Base-by-base conservation (phyloP, 1,284 basidiomycete genomes). In the Sporisorium sorghi region DNA sequence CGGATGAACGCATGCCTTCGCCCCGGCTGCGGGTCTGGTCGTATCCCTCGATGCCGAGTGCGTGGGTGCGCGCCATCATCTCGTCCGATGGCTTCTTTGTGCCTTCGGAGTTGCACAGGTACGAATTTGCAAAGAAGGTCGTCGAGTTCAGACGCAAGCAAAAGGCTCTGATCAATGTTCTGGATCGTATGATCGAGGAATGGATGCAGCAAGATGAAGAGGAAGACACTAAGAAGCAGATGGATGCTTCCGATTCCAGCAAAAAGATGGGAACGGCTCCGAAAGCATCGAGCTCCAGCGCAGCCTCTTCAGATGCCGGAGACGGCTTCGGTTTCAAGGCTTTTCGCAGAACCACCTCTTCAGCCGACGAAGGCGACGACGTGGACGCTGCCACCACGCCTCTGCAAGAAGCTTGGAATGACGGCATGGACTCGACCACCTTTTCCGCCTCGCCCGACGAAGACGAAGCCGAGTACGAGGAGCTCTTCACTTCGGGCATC, bases 81-180 rank as follows among this genome's bases (percentile, higher is more conserved):
- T 90, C 90, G 2, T 90, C 91, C 0, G 92, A 97, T 81, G 88
- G 89, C 14, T 88, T 96, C 55, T 97, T 94, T 81, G 89, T 95
- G 39, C 88, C 86, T 60, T 89, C 89, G 21, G 94, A 97, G 84
- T 88, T 89, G 73, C 91, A 92, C 73, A 86, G 94, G 65, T 97
- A 94, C 83, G 88, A 90, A 42, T 87, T 94, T 83, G 92, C 93
- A 2, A 88, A 89, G 51, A 85, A 89, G 10, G 88, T 94, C 0
- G 89, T 94, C 0, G 92, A 94, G 79, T 84, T 95, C 57, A 86
- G 91, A 52, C 86, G 91, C 68, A 85, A 66, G 19, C 84, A 85
- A 11, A 86, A 85, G 81, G 80, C 60, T 3, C 54, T 69, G 12
- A 70, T 74, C 56, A 62, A 62, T 28, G 62, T 70, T 26, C 58